Percentiles rank a stretch among this genome's conserved stretches.
Conservation (phyloP, 306 rosid genomes). For the Potentilla sterilis region DNA sequence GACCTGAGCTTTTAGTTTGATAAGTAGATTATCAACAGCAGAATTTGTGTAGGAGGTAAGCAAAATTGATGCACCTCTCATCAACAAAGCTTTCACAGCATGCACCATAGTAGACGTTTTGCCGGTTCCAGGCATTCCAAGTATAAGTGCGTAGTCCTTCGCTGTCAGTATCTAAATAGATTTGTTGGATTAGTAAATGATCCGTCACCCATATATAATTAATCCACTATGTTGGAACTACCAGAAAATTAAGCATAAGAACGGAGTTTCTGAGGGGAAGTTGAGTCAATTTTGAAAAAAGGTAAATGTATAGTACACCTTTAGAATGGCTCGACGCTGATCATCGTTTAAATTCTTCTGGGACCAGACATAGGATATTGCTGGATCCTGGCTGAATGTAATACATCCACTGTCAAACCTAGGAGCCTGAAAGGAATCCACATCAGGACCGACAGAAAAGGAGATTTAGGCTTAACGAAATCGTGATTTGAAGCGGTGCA, state of each 20-base stretch:
- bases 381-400: conserved; percentile 84
- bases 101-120: conserved; percentile 97
- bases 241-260: not conserved
- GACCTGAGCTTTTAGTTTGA: conserved; percentile 89
- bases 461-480: conserved; percentile 13
- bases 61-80: conserved; percentile 87
- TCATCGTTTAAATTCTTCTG: conserved; percentile 75
- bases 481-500: conserved; percentile 2
- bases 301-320: conserved; percentile 46
- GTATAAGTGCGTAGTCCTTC: conserved; percentile 86
- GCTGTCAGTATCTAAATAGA: conserved; percentile 75
- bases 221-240: too few species aligned
- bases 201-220: not conserved
- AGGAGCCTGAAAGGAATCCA: conserved; percentile 65
- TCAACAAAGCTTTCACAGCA: conserved; percentile 92
- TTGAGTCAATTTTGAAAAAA: not conserved
- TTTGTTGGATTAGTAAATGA: conserved; percentile 10
- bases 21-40: conserved; percentile 91
- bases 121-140: conserved; percentile 99
- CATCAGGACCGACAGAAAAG: conserved; percentile 21
- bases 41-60: conserved; percentile 92
- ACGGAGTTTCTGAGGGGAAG: conserved; percentile 15
- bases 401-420: conserved; percentile 79
- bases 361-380: conserved; percentile 78
- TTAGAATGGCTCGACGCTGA: conserved; percentile 86